Conservation (phyloP, 1,284 basidiomycete genomes). For the Leccinum insolens region DNA sequence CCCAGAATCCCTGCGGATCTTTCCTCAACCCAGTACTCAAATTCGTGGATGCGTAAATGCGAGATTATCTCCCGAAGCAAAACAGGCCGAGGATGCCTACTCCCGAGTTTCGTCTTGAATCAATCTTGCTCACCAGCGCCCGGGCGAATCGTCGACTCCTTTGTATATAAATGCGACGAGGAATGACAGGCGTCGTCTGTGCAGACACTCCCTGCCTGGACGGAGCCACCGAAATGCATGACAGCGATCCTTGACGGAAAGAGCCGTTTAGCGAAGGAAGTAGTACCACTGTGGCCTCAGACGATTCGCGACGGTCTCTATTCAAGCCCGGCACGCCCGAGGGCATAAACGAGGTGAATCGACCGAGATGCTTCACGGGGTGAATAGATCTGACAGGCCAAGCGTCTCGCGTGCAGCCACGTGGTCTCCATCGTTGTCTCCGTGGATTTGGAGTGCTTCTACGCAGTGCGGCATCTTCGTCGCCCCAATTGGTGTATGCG, state of each 20-base stretch:
- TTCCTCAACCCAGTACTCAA: conserved; percentile 20
- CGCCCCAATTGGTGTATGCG: conserved; percentile 30
- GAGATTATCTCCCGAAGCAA: conserved; percentile 6
- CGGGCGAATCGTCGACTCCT: neutral
- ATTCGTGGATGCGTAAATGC: conserved; percentile 17
- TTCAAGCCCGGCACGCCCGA: neutral
- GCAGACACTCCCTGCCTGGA: conserved; percentile 13
- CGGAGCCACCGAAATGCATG: neutral
- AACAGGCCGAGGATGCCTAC: neutral
- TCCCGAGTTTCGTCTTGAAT: too few species aligned
- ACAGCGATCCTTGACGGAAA: conserved; percentile 12
- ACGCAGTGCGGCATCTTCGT: conserved; percentile 6
- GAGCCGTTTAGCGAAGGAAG: too few species aligned
- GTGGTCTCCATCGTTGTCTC: conserved; percentile 16
- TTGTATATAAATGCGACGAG: conserved; percentile 1
- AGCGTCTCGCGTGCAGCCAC: conserved; percentile 6
- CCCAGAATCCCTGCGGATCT: conserved; percentile 35
- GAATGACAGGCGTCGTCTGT: conserved; percentile 1
- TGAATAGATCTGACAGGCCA: conserved; percentile 14
- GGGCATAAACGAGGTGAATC: conserved; percentile 14
- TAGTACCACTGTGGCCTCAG: too few species aligned
- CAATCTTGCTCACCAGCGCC: neutral
- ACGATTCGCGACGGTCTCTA: too few species aligned
- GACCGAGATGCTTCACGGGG: conserved; percentile 16
- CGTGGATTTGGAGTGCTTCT: conserved; percentile 13